These are phyloP conservation scores for Populus hybrid DNA, from an alignment of 441 rosid species.

Conservation along the genomic window DNA sequence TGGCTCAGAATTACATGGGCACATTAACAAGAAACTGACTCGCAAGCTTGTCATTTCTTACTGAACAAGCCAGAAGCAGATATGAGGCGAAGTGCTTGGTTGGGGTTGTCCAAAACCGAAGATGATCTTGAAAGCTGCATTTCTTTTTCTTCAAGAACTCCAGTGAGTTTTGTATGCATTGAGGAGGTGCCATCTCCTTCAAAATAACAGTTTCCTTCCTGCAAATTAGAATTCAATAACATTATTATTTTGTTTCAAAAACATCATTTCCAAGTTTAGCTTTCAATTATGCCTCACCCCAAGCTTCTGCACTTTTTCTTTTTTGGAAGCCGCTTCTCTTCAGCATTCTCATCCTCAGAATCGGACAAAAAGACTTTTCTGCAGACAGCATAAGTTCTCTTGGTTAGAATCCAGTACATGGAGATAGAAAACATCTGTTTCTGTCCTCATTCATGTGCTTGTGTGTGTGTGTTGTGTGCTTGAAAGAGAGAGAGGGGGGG, in stretches of 20 bases:
- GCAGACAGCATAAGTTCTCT: conserved; percentile 16
- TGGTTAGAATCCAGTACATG: conserved; percentile 7
- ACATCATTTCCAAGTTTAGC: background rate
- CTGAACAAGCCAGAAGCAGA: conserved; percentile 49
- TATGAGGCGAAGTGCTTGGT: conserved; percentile 76
- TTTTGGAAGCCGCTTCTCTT: conserved; percentile 30
- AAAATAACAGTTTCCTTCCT: conserved; percentile 67
- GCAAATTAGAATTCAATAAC: conserved; percentile 23
- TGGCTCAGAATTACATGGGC: background rate
- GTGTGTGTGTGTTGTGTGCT: no score
- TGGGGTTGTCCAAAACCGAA: conserved; percentile 61
- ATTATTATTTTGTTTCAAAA: conserved; percentile 7
- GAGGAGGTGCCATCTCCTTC: conserved; percentile 67
- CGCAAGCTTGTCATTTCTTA: conserved; percentile 30
- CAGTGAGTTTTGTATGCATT: conserved; percentile 59
- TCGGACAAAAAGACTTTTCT: conserved; percentile 62
- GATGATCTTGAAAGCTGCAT: conserved; percentile 72
- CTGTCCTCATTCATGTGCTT: background rate
- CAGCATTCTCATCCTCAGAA: conserved; percentile 59
- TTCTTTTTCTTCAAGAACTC: conserved; percentile 82
- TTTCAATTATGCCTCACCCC: conserved; percentile 42
- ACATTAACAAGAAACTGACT: background rate
- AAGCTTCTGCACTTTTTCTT: conserved; percentile 62
- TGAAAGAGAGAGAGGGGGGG: background rate
- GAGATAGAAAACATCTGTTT: background rate